These are phyloP conservation scores for Trametes maxima DNA, from an alignment of 768 basidiomycete genomes.

Conservation along the genomic window DNA sequence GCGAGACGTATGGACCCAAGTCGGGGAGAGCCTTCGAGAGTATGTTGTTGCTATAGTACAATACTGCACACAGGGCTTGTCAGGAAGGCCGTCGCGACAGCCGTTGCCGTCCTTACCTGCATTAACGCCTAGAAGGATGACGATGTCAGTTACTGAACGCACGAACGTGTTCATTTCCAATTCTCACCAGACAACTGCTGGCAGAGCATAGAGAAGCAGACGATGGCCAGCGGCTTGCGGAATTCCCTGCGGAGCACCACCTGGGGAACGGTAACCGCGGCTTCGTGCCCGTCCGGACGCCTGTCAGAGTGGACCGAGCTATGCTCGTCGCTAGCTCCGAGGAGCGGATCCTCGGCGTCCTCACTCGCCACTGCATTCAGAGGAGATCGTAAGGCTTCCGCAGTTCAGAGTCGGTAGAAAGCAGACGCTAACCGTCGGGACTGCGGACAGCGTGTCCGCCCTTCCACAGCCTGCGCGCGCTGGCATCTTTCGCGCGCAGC, in stretches of 20 bases:
- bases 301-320: slow-evolving; percentile 22
- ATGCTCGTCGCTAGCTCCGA: slow-evolving; percentile 35
- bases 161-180: slow-evolving; percentile 5
- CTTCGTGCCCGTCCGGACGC: slow-evolving; percentile 29
- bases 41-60: slow-evolving; percentile 92
- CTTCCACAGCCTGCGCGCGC: slow-evolving; percentile 58
- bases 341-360: slow-evolving; percentile 44
- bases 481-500: slow-evolving; percentile 49
- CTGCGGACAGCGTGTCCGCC: slow-evolving; percentile 24
- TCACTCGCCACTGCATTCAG: slow-evolving; percentile 16
- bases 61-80: slow-evolving; percentile 46
- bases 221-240: slow-evolving; percentile 61
- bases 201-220: slow-evolving; percentile 71
- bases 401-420: neutral
- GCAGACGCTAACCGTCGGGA: slow-evolving; percentile 15
- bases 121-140: slow-evolving; percentile 60
- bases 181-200: slow-evolving; percentile 75
- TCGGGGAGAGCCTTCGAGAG: slow-evolving; percentile 79
- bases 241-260: slow-evolving; percentile 54
- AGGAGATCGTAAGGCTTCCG: neutral
- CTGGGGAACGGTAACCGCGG: slow-evolving; percentile 52
- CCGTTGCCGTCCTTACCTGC: slow-evolving; percentile 48
- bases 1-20: slow-evolving; percentile 77
- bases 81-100: neutral
- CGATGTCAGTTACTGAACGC: neutral